A percentile compares a stretch with the other conserved stretches of the same genome.
Evolutionary conservation across 75 land plant genomes (phyloP).

Genomic region (Cupressus sempervirens): DNA sequence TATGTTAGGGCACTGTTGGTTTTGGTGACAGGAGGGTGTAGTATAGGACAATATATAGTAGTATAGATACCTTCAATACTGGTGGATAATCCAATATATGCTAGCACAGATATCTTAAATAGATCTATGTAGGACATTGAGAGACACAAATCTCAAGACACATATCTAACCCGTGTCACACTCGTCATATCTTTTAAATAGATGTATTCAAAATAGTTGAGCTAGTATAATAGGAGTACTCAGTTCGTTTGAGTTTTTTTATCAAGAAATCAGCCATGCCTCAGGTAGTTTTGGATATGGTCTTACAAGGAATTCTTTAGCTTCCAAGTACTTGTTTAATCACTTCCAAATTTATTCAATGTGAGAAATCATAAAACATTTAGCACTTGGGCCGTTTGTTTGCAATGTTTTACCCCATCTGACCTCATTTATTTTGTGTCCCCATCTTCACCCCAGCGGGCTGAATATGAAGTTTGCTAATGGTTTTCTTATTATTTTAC

Average conservation of each 20-base stretch:
- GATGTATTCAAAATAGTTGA: too few species aligned
- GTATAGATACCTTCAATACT: too few species aligned
- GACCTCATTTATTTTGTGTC: background rate
- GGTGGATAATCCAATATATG: too few species aligned
- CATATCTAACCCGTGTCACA: too few species aligned
- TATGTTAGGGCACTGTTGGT: background rate
- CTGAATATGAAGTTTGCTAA: background rate
- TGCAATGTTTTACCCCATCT: background rate
- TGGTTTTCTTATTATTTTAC: too few species aligned
- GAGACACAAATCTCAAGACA: too few species aligned
- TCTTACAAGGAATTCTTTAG: background rate
- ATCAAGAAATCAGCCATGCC: background rate
- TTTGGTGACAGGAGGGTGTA: background rate
- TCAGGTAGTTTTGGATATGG: background rate
- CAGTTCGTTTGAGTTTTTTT: too few species aligned
- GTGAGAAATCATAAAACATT: background rate
- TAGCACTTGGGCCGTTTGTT: background rate
- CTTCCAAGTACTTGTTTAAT: background rate
- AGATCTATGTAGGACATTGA: too few species aligned
- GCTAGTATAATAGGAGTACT: too few species aligned
- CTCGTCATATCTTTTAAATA: too few species aligned
- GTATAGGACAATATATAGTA: background rate
- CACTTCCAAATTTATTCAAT: too few species aligned
- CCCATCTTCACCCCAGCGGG: background rate
- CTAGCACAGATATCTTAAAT: too few species aligned